Percentiles rank a stretch among this genome's conserved stretches.
phyloP scores from a whole-genome alignment of 1,139 yeast species.

The Pichia sp. region DNA sequence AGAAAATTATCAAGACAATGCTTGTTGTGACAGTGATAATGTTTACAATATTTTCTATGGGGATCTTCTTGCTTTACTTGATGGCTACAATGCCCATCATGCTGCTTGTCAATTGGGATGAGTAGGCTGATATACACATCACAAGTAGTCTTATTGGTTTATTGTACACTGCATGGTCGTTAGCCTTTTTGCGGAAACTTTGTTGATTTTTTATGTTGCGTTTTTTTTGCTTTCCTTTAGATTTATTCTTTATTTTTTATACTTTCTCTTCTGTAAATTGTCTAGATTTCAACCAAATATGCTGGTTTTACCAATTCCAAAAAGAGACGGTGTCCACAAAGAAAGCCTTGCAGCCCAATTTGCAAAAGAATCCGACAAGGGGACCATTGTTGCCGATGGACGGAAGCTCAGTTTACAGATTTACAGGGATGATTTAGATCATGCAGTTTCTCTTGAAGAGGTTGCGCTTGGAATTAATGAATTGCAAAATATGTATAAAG shows the following conservation, averaged over 20 bases:
- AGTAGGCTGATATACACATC: too few species aligned
- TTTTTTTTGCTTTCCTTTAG: background rate
- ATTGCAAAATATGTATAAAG: background rate
- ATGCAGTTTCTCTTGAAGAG: background rate
- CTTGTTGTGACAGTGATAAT: background rate
- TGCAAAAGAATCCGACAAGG: background rate
- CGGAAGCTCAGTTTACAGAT: background rate
- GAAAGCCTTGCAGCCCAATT: background rate
- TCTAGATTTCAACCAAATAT: background rate
- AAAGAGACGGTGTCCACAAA: background rate
- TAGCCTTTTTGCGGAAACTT: too few species aligned
- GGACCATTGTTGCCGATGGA: background rate
- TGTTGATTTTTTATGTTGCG: too few species aligned
- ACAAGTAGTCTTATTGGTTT: too few species aligned
- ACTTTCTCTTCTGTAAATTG: background rate
- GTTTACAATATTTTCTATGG: background rate
- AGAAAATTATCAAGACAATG: background rate
- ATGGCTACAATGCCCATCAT: slow-evolving; percentile 5
- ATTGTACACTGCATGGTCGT: too few species aligned
- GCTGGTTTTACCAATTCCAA: background rate
- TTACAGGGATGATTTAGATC: background rate
- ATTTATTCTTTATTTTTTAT: background rate
- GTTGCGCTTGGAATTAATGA: background rate
- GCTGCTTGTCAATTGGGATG: background rate
- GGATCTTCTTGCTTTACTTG: slow-evolving; percentile 4